Conservation (phyloP, 495 filamentous ascomycete species). For the Aspergillus sclerotiicarbonarius region DNA sequence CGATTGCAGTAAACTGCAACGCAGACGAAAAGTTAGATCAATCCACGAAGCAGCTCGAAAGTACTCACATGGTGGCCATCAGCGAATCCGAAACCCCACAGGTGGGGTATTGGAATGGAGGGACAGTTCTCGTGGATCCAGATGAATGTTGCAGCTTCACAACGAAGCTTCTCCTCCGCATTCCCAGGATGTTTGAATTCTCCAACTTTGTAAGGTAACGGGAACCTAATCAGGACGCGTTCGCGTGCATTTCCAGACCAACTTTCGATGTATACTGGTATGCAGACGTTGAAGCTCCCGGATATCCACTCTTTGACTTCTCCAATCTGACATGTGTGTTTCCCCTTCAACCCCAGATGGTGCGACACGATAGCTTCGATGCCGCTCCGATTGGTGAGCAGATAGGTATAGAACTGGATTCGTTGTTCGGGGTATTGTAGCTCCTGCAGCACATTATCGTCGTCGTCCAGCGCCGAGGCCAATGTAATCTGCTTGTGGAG, state of each 20-base stretch:
- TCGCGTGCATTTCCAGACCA: slow-evolving; percentile 15
- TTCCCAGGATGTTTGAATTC: slow-evolving; percentile 34
- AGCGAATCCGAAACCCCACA: slow-evolving; percentile 37
- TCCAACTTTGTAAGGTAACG: slow-evolving; percentile 27
- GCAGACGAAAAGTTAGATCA: not conserved
- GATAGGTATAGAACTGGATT: slow-evolving; percentile 12
- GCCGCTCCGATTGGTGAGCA: not conserved
- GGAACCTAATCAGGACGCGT: slow-evolving; percentile 29
- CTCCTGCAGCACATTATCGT: slow-evolving; percentile 14
- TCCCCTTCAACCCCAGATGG: slow-evolving; percentile 11
- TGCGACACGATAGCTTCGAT: slow-evolving; percentile 23
- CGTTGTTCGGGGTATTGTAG: slow-evolving; percentile 13
- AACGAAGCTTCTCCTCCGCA: slow-evolving; percentile 39
- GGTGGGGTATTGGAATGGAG: slow-evolving; percentile 27
- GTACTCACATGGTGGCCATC: slow-evolving; percentile 18
- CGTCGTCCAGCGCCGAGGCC: slow-evolving; percentile 7
- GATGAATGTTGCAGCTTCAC: slow-evolving; percentile 36
- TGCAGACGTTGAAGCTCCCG: slow-evolving; percentile 39
- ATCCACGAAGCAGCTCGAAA: not conserved
- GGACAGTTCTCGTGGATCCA: slow-evolving; percentile 36
- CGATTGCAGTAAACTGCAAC: not conserved
- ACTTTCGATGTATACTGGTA: slow-evolving; percentile 20
- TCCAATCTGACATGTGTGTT: slow-evolving; percentile 14
- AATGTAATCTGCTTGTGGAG: not conserved
- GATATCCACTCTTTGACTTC: slow-evolving; percentile 28